Evolutionary conservation across 257 asterid species (phyloP).

Genomic region (Ehretia macrophylla): DNA sequence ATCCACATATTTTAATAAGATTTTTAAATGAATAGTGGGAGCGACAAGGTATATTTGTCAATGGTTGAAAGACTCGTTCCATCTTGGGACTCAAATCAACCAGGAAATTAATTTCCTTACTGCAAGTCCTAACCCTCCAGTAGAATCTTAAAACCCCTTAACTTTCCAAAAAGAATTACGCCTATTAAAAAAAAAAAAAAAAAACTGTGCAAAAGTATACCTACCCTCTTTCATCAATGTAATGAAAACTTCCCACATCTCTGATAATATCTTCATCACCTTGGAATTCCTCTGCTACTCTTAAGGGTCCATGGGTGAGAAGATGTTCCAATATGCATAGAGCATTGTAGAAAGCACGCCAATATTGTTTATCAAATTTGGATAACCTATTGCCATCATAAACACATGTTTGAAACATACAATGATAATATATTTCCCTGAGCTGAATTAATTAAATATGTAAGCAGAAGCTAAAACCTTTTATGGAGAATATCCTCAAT

Average conservation of each 20-base stretch:
- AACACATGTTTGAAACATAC: background rate
- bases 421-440: background rate
- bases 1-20: no score
- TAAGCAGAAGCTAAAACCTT: conserved; percentile 32
- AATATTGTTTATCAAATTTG: conserved; percentile 51
- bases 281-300: conserved; percentile 75
- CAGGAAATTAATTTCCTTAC: no score
- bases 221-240: conserved; percentile 66
- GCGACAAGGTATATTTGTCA: no score
- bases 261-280: conserved; percentile 40
- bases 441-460: no score
- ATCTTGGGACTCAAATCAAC: no score
- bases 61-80: no score
- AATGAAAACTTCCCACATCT: conserved; percentile 50
- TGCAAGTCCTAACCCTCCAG: no score
- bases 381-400: conserved; percentile 35
- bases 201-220: background rate
- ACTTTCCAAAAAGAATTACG: no score
- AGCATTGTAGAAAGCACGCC: conserved; percentile 73
- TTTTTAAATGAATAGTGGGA: no score
- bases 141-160: no score
- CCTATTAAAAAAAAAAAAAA: background rate
- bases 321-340: conserved; percentile 62
- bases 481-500: conserved; percentile 64
- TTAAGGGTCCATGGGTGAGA: conserved; percentile 75